A percentile compares a stretch with the other conserved stretches of the same genome.
These are phyloP conservation scores for Groenewaldozyma salmanticensis DNA, from an alignment of 805 yeast genomes.

Conservation along the genomic window DNA sequence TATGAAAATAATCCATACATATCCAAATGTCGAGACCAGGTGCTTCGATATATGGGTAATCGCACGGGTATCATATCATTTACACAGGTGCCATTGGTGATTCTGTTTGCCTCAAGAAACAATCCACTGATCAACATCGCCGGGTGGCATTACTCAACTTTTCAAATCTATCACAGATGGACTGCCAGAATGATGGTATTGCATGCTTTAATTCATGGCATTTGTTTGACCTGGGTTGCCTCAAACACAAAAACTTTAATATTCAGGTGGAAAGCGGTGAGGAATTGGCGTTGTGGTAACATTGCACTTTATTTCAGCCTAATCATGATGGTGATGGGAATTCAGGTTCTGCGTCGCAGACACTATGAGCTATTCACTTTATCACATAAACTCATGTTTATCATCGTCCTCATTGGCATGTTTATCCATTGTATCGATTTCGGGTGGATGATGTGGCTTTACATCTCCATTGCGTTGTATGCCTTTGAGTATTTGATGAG, in stretches of 20 bases:
- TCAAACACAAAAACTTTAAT: conserved; percentile 9
- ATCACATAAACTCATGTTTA: conserved; percentile 30
- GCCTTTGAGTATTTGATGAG: conserved; percentile 8
- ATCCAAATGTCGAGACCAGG: conserved; percentile 8
- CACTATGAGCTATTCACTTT: conserved; percentile 49
- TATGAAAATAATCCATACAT: conserved; percentile 13
- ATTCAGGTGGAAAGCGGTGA: conserved; percentile 23
- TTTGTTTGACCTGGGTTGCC: conserved; percentile 13
- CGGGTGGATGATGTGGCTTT: conserved; percentile 44
- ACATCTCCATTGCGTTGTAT: conserved; percentile 23
- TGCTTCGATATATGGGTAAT: conserved; percentile 15
- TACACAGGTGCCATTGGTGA: conserved; percentile 20
- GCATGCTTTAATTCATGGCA: conserved; percentile 20
- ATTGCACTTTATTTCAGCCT: conserved; percentile 34
- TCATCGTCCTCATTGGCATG: conserved; percentile 41
- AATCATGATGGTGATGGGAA: conserved; percentile 37
- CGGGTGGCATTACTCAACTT: conserved; percentile 53
- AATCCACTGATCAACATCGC: conserved; percentile 53
- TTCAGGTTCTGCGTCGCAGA: conserved; percentile 39
- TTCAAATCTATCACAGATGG: conserved; percentile 48
- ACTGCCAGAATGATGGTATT: conserved; percentile 18
- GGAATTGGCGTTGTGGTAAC: conserved; percentile 33
- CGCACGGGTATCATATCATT: conserved; percentile 19
- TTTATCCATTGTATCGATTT: conserved; percentile 47
- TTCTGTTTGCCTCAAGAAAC: conserved; percentile 54